Base-by-base conservation (phyloP, 306 rosid genomes). In the Crotalaria pallida region DNA sequence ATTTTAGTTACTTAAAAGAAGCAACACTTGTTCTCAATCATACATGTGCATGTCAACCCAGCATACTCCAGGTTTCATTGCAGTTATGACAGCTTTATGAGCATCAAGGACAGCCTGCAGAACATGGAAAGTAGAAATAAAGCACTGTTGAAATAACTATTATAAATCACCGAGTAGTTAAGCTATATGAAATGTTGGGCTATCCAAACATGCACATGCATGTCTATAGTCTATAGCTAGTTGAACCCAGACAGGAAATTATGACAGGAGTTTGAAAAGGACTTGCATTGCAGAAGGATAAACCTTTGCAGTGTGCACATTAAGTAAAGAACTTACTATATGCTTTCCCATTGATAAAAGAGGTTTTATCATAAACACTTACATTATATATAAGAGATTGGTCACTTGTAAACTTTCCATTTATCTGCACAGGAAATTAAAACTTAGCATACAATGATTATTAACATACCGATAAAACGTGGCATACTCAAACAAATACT, bases 1-100 rank as follows among this genome's bases (percentile, higher is more conserved):
- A 67, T 72, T 36, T 48, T 60, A 84, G 65, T 55, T 15, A 9
- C 21, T 22, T 23, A 22, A 65, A 69, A 69, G 51, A 56, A 56
- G 16, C 24, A 38, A 43, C 15, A 6, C 9, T 44, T 29, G 59
- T 51, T 65, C 34, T 31, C 23, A 26, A 65, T 40, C 96, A 36
- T 89, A 89, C 98, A 70, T 84, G 81, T 89, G 98, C 98, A 89
- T 88, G 65, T 85, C 89, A 53, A 84, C 80, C 98, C 98, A 92
- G 80, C 69, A 65, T 64, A 84, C 72, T 77, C 96, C 96, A 61
- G 98, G 96, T 76, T 76, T 92, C 91, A 89, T 87, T 23, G 79
- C 34, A 64, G 89, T 70, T 80, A 92, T 85, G 68, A 92, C 98
- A 55, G 85, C 88, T 84, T 92, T 56, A 22, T 92, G 96, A 77